Conservation (phyloP, 2,329 filamentous ascomycete genomes). For the Penicillium sclerotigenum region DNA sequence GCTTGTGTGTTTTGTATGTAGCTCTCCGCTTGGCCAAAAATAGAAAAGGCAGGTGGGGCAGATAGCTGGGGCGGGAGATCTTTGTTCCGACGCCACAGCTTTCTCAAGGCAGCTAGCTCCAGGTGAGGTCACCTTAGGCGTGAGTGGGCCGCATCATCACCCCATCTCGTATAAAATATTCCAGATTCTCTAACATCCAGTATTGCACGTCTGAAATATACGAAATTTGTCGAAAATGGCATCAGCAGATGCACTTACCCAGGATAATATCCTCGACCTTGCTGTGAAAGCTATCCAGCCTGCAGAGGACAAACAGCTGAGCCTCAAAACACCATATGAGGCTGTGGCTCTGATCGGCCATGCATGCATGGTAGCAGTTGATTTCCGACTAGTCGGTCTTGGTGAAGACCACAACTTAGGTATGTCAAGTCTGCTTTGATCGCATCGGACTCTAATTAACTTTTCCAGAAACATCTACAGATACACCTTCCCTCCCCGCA, state of each 20-base stretch:
- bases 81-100: slow-evolving; percentile 6
- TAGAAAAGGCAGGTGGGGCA: slow-evolving; percentile 3
- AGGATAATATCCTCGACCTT: slow-evolving; percentile 33
- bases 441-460: not conserved
- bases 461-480: slow-evolving; percentile 27
- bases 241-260: slow-evolving; percentile 23
- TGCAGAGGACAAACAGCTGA: slow-evolving; percentile 25
- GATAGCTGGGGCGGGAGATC: not conserved
- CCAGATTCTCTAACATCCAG: not conserved
- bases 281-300: slow-evolving; percentile 32
- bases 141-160: not conserved
- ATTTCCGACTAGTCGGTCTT: slow-evolving; percentile 79
- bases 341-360: slow-evolving; percentile 80
- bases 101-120: not conserved
- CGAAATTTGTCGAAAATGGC: slow-evolving; percentile 7
- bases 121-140: not conserved
- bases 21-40: not conserved
- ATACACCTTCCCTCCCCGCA: slow-evolving; percentile 56
- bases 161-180: not conserved
- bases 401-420: slow-evolving; percentile 74
- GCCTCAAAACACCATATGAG: slow-evolving; percentile 60
- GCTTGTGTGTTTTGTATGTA: not conserved
- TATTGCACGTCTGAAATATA: not conserved
- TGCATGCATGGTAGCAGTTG: slow-evolving; percentile 74
- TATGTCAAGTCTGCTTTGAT: slow-evolving; percentile 31